These are phyloP conservation scores for Epichloe festucae DNA, from an alignment of 2,329 filamentous ascomycete genomes.

Conservation along the genomic window DNA sequence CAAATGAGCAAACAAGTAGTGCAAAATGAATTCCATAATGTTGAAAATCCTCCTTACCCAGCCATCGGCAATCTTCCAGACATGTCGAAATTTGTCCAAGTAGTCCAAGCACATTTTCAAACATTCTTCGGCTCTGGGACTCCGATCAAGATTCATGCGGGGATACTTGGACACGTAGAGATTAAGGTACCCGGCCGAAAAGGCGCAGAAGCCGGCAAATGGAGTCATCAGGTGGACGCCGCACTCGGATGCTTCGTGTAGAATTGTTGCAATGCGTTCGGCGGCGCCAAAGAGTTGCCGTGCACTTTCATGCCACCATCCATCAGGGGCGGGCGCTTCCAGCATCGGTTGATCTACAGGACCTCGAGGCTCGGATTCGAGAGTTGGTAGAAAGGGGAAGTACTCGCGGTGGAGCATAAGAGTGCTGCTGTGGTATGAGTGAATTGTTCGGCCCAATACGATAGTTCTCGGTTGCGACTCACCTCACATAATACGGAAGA, in stretches of 20 bases:
- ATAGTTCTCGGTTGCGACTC: neutral
- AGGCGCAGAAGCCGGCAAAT: conserved; percentile 32
- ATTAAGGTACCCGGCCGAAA: conserved; percentile 30
- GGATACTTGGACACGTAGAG: conserved; percentile 27
- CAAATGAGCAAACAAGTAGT: neutral
- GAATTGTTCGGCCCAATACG: neutral
- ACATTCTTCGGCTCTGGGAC: conserved; percentile 10
- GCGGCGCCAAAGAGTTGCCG: conserved; percentile 23
- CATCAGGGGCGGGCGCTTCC: conserved; percentile 22
- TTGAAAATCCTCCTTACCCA: conserved; percentile 10
- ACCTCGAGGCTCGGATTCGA: conserved; percentile 20
- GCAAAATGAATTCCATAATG: neutral
- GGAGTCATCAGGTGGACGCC: conserved; percentile 25
- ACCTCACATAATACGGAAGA: conserved; percentile 30
- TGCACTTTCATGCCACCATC: conserved; percentile 28
- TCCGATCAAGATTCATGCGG: conserved; percentile 25
- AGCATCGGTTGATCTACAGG: conserved; percentile 28
- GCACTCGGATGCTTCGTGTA: conserved; percentile 25
- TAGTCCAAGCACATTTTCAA: conserved; percentile 15
- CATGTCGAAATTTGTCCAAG: conserved; percentile 14
- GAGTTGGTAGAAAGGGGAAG: conserved; percentile 28
- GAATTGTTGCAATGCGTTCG: conserved; percentile 20
- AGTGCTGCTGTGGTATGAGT: conserved; percentile 13
- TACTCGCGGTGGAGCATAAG: conserved; percentile 31
- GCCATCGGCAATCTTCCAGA: conserved; percentile 18